Conservation (phyloP, 208 protist genomes). For the Histomonas meleagridis region DNA sequence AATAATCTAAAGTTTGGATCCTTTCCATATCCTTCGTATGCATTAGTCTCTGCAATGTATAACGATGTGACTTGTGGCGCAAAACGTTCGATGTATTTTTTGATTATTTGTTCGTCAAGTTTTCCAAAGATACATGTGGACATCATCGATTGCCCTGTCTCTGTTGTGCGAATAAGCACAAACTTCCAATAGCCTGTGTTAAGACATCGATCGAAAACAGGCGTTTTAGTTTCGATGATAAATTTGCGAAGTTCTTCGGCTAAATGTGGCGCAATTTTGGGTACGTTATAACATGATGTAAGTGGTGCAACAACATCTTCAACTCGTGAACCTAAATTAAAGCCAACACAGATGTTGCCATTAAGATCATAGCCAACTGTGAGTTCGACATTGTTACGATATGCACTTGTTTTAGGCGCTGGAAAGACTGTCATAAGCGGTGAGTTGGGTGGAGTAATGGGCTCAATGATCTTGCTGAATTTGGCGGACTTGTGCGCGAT, state of each 20-base stretch:
- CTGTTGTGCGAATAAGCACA: neutral
- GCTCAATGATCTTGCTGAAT: neutral
- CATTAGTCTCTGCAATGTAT: neutral
- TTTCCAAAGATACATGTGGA: neutral
- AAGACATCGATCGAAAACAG: neutral
- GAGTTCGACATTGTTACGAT: constrained; percentile 42
- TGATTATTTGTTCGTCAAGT: neutral
- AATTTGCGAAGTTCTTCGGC: constrained; percentile 12
- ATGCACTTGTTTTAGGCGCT: neutral
- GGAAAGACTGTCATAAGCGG: neutral
- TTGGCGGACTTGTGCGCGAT: neutral
- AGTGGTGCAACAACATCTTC: constrained; percentile 34
- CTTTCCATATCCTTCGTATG: neutral
- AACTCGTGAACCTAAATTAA: constrained; percentile 21
- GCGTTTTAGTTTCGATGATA: neutral
- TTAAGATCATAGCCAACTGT: constrained; percentile 31
- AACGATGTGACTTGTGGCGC: neutral
- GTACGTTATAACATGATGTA: neutral
- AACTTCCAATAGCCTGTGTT: neutral
- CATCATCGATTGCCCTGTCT: neutral
- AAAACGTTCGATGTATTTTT: neutral
- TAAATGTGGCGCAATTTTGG: neutral
- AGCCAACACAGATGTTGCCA: constrained; percentile 36
- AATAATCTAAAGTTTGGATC: neutral
- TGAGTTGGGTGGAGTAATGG: neutral